A percentile compares a stretch with the other conserved stretches of the same genome.
phyloP scores from a whole-genome alignment of 1,139 yeast species.

The Kodamaea suecica region DNA sequence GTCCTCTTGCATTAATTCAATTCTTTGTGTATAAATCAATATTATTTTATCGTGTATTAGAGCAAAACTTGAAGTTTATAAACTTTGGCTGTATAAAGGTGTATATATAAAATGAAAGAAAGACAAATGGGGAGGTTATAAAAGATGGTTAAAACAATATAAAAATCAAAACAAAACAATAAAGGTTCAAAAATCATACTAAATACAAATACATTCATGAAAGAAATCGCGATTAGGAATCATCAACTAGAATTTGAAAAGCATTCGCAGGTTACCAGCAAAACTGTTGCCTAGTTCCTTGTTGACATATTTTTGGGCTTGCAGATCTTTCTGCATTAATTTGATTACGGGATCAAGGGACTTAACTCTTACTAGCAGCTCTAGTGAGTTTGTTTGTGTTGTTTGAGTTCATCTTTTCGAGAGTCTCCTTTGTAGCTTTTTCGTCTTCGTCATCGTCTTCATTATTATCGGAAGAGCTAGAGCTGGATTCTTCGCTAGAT shows the following conservation, averaged over 20 bases:
- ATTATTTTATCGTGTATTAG: background rate
- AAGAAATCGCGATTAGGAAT: slow-evolving; percentile 5
- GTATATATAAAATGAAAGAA: slow-evolving; percentile 1
- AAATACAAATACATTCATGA: slow-evolving; percentile 14
- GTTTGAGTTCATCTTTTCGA: too few species aligned
- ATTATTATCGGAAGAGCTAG: slow-evolving; percentile 32
- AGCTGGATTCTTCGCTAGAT: slow-evolving; percentile 28
- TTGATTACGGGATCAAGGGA: too few species aligned
- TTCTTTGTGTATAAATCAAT: background rate
- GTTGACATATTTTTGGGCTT: too few species aligned
- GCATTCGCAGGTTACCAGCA: background rate
- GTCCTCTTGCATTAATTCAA: background rate
- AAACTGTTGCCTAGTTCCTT: background rate
- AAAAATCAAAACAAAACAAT: slow-evolving; percentile 1
- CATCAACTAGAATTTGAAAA: slow-evolving; percentile 1
- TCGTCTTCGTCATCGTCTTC: slow-evolving; percentile 25
- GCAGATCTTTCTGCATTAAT: too few species aligned
- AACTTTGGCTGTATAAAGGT: background rate
- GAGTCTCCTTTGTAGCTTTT: slow-evolving; percentile 9
- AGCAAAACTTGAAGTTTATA: background rate
- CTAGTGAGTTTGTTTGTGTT: slow-evolving; percentile 33
- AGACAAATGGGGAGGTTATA: too few species aligned
- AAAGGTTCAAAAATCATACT: too few species aligned
- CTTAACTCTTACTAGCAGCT: slow-evolving; percentile 42
- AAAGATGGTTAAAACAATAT: background rate